Evolutionary conservation across 805 yeast species (phyloP).

Genomic region (Candida corydali): DNA sequence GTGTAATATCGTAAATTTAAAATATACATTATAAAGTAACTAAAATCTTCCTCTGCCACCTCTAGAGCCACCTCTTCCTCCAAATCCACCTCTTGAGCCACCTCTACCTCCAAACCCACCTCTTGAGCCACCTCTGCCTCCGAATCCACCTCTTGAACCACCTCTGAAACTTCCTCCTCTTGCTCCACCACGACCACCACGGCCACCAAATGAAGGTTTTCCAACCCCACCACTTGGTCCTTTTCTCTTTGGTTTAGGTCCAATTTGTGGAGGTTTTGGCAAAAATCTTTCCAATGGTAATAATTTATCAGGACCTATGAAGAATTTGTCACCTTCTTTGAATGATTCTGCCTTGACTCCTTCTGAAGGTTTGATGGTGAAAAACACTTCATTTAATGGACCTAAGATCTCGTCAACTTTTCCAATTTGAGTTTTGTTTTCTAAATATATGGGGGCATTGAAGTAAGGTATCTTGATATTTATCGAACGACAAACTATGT

Average conservation of each 20-base stretch:
- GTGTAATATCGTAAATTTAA: not conserved
- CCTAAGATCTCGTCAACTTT: conserved; percentile 98
- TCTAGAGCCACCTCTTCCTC: conserved; percentile 38
- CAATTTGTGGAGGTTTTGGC: conserved; percentile 89
- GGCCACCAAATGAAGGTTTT: conserved; percentile 34
- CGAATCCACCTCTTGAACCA: conserved; percentile 43
- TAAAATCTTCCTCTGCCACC: conserved; percentile 20
- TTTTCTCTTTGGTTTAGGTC: conserved; percentile 77
- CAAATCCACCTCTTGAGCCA: conserved; percentile 44
- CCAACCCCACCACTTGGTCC: conserved; percentile 47
- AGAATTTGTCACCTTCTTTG: conserved; percentile 94
- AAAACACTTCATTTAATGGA: conserved; percentile 95
- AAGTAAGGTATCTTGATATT: conserved; percentile 94
- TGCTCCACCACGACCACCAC: conserved; percentile 39
- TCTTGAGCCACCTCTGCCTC: conserved; percentile 32
- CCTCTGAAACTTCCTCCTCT: conserved; percentile 36
- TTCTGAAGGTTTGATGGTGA: conserved; percentile 93
- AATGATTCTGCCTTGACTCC: conserved; percentile 94
- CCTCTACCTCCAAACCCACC: conserved; percentile 26
- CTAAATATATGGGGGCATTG: conserved; percentile 96
- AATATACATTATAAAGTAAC: conserved; percentile 3
- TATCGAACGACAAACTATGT: conserved; percentile 91
- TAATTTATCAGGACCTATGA: conserved; percentile 90
- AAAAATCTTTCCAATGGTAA: conserved; percentile 94
- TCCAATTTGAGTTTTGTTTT: conserved; percentile 93